Base-by-base conservation (phyloP, 2,329 filamentous ascomycete species). In the Cyclaneusma minus region DNA sequence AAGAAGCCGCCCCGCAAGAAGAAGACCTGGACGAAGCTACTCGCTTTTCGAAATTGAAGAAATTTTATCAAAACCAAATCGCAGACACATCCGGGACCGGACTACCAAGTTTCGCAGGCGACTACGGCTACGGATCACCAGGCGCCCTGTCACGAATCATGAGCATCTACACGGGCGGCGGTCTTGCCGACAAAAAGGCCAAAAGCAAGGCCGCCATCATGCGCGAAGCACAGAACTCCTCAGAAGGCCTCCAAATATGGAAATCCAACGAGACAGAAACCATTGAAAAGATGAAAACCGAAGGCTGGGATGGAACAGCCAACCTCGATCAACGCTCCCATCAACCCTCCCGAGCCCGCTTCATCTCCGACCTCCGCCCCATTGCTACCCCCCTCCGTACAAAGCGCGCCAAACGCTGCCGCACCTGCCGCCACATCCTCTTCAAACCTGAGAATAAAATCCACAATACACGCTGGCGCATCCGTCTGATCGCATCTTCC, bases 371-470 rank as follows among this genome's bases (percentile, higher is more conserved):
- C 12, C 67, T 95, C 4, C 75, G 82, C 15, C 89, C 89, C 1
- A 65, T 85, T 9, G 76, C 85, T 0, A 77, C 80, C 10, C 65
- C 91, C 3, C 68, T 98, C 9, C 76, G 83, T 30, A 92, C 87
- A 0, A 94, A 94, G 47, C 78, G 87, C 19, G 84, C 83, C 12
- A 95, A 94, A 55, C 81, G 89, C 23, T 98, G 89, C 51, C 78
- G 82, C 26, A 68, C 76, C 7, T 98, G 89, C 54, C 77, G 89
- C 8, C 87, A 95, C 55, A 94, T 95, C 46, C 77, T 98, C 40
- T 80, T 83, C 34, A 91, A 92, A 49, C 89, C 87, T 9, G 89
- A 98, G 52, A 69, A 75, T 32, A 98, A 95, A 51, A 75, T 92
- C 16, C 71, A 73, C 24, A 87, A 79, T 27, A 89, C 80, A 5